phyloP scores from a whole-genome alignment of 345 rosid genomes.

The Erodium maritimum region DNA sequence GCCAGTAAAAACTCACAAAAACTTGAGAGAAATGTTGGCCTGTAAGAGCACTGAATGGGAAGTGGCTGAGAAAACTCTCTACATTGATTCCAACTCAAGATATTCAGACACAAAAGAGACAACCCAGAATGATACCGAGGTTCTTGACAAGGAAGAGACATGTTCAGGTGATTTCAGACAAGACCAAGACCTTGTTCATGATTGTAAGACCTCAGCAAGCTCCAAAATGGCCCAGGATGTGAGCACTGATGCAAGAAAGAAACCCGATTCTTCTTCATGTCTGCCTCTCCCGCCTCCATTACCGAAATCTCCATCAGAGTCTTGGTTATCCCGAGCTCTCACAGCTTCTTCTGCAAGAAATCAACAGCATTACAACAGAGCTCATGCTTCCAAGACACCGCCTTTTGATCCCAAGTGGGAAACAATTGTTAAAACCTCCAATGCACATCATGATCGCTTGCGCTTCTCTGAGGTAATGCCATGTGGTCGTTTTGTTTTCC shows the following conservation, averaged over 20 bases:
- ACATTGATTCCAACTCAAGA: slow-evolving; percentile 24
- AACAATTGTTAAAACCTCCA: slow-evolving; percentile 47
- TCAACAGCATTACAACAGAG: slow-evolving; percentile 15
- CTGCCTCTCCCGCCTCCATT: slow-evolving; percentile 47
- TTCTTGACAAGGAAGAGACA: too few species aligned
- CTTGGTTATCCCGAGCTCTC: slow-evolving; percentile 74
- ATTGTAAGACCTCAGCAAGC: slow-evolving; percentile 21
- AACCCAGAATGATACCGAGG: neutral
- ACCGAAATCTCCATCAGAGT: slow-evolving; percentile 84
- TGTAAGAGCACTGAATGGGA: slow-evolving; percentile 32
- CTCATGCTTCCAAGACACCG: slow-evolving; percentile 17
- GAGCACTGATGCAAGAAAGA: slow-evolving; percentile 13
- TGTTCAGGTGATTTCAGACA: too few species aligned
- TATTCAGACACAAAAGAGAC: slow-evolving; percentile 12
- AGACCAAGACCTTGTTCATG: neutral
- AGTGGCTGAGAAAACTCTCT: slow-evolving; percentile 62
- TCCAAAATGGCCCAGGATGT: slow-evolving; percentile 10
- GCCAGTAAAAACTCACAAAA: slow-evolving; percentile 21
- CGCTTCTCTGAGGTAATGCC: slow-evolving; percentile 41
- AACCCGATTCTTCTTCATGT: slow-evolving; percentile 12
- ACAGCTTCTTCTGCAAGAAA: slow-evolving; percentile 35
- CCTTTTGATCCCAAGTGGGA: slow-evolving; percentile 45
- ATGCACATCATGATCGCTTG: slow-evolving; percentile 24
- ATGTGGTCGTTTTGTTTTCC: too few species aligned
- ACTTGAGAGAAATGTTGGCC: slow-evolving; percentile 39